Evolutionary conservation across 1,284 basidiomycete genomes (phyloP).

Genomic region (Leccinum pseudoinsigne): DNA sequence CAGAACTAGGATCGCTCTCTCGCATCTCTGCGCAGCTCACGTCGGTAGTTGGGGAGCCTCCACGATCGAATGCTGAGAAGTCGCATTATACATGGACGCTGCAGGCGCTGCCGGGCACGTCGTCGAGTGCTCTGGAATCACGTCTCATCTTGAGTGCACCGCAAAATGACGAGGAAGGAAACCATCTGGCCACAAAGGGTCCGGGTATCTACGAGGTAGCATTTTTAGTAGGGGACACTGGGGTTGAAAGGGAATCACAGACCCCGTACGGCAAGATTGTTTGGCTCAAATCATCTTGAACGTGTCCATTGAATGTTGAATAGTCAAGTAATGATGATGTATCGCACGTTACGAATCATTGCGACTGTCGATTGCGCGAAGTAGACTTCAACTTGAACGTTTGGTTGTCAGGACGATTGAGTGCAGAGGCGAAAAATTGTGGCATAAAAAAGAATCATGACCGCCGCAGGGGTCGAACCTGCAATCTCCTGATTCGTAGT

Average conservation of each 20-base stretch:
- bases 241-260: conserved; percentile 28
- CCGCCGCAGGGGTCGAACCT: conserved; percentile 46
- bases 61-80: conserved; percentile 21
- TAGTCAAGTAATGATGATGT: neutral
- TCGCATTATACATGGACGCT: conserved; percentile 38
- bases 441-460: conserved; percentile 7
- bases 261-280: conserved; percentile 49
- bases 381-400: neutral
- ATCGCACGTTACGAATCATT: neutral
- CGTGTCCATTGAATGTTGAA: neutral
- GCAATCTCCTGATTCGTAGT: conserved; percentile 71
- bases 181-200: conserved; percentile 36
- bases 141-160: conserved; percentile 41
- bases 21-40: conserved; percentile 39
- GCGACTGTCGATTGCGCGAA: neutral
- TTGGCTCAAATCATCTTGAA: conserved; percentile 31
- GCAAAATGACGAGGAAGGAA: conserved; percentile 35
- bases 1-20: conserved; percentile 27
- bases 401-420: neutral
- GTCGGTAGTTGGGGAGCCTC: conserved; percentile 46
- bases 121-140: conserved; percentile 11
- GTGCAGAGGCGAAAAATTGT: neutral
- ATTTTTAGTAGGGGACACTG: conserved; percentile 38
- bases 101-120: conserved; percentile 24
- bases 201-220: conserved; percentile 51